Evolutionary conservation across 768 basidiomycete species (phyloP), one percentile per base, ranked within the genome.

Genomic region (Mycena kentingensis): DNA sequence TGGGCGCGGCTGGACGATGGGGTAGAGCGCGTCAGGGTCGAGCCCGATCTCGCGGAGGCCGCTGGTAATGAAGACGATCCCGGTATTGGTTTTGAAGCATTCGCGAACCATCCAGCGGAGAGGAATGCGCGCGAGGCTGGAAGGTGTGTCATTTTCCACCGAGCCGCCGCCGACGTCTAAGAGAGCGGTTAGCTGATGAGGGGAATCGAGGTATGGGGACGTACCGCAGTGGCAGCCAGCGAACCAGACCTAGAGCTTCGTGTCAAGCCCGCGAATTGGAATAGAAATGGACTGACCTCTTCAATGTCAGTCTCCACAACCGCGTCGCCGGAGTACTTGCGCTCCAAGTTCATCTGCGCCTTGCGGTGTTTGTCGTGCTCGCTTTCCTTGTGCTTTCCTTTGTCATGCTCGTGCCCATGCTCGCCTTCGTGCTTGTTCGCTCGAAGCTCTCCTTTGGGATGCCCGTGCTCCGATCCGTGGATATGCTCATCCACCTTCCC

Each of bases 71-170:
- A 80, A 80, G 47, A 78, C 63, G 39, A 80, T 76, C 2, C 78
- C 78, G 15, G 70, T 67, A 4, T 74, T 57, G 15, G 69, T 57
- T 22, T 60, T 60, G 67, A 80, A 75, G 52, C 72, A 74, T 47
- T 81, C 71, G 41, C 81, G 73, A 52, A 81, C 60, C 78, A 81
- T 80, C 80, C 80, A 86, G 55, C 82, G 75, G 19, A 85, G 68
- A 3, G 83, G 52, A 37, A 83, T 79, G 45, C 80, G 77, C 11
- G 81, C 77, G 4, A 85, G 70, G 38, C 73, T 76, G 51, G 78
- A 71, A 19, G 22, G 21, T 6, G 49, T 54, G 3, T 45, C 58
- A 42, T 59, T 58, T 2, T 56, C 51, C 12, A 70, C 67, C 0
- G 68, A 68, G 15, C 70, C 71, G 25, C 70, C 70, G 5, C 70